Evolutionary conservation across 1,284 basidiomycete species (phyloP), one percentile per base, ranked within the genome.

Genomic region (Tranzscheliella williamsii): DNA sequence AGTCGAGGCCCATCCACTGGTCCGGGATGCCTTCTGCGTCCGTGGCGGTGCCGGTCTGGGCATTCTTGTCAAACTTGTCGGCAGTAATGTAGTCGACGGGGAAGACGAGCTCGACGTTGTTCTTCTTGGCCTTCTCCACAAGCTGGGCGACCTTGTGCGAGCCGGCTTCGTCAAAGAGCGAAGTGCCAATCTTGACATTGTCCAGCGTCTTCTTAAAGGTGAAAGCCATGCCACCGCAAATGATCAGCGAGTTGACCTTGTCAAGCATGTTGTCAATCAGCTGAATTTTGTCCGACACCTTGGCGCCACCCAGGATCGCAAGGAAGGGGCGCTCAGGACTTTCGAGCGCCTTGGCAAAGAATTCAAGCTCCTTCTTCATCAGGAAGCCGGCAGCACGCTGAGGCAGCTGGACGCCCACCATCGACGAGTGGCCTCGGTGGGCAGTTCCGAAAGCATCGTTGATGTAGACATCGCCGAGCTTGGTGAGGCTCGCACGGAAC

Each of bases 361-460:
- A 98, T 76, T 97, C 93, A 69, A 98, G 87, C 81, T 98, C 94
- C 82, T 97, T 97, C 83, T 94, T 96, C 84, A 98, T 89, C 67
- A 98, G 84, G 84, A 95, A 93, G 38, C 94, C 94, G 30, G 93
- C 86, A 7, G 94, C 94, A 70, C 91, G 86, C 80, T 94, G 87
- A n/a, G 87, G 86, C 29, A 97, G 85, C 79, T 95, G 85, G 67
- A 98, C 84, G 65, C 94, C 94, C 71, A 98, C 95, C 91, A 98
- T 96, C 72, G 90, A 93, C 1, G 94, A 95, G 81, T 98, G 95
- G 18, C 91, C 93, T 69, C 94, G 90, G 81, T 98, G 94, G 31
- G 94, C 95, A 42, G 94, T 97, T 49, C 94, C 94, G 79, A 98
- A 98, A 30, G 94, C 95, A 79, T 98, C 94, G 82, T 98, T 98